Percentiles rank a stretch among this genome's conserved stretches.
Evolutionary conservation across 305 asterid genomes (phyloP).

Genomic region (Fraxinus velutina): DNA sequence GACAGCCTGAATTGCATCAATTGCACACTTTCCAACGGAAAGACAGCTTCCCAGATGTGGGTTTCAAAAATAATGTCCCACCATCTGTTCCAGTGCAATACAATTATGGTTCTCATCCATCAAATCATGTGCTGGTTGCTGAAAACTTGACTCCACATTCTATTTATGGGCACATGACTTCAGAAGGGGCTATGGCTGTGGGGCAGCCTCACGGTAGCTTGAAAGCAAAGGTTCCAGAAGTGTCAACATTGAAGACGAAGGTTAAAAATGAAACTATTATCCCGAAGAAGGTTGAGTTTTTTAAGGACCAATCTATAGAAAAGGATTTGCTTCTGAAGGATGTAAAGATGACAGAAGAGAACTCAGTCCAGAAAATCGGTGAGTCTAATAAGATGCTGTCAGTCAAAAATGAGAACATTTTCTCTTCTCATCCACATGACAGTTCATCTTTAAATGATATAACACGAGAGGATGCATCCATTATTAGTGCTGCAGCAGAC

Average conservation of each 20-base stretch:
- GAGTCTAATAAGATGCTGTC: slow-evolving; percentile 40
- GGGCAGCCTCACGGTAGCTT: slow-evolving; percentile 38
- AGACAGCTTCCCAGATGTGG: slow-evolving; percentile 32
- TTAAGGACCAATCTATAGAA: slow-evolving; percentile 40
- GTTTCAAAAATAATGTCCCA: slow-evolving; percentile 31
- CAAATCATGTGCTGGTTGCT: slow-evolving; percentile 37
- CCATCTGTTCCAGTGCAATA: slow-evolving; percentile 30
- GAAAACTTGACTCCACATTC: slow-evolving; percentile 45
- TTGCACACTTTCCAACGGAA: slow-evolving; percentile 37
- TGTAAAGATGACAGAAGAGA: slow-evolving; percentile 48
- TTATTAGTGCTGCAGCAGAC: slow-evolving; percentile 30
- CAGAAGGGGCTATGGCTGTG: slow-evolving; percentile 33
- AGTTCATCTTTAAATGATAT: slow-evolving; percentile 28
- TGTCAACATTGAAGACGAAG: slow-evolving; percentile 36
- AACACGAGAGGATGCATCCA: slow-evolving; percentile 41
- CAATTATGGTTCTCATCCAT: slow-evolving; percentile 43
- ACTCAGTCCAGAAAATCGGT: slow-evolving; percentile 38
- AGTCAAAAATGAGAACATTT: slow-evolving; percentile 41
- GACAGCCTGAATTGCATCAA: slow-evolving; percentile 53
- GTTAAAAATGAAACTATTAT: slow-evolving; percentile 34
- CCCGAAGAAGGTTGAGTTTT: slow-evolving; percentile 44
- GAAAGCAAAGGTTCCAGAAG: slow-evolving; percentile 34
- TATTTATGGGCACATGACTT: slow-evolving; percentile 37
- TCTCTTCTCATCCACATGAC: slow-evolving; percentile 36
- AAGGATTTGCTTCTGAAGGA: slow-evolving; percentile 44